Evolutionary conservation across 257 asterid genomes (phyloP), one percentile per base, ranked within the genome.

Genomic region (Forsythia suspensa): DNA sequence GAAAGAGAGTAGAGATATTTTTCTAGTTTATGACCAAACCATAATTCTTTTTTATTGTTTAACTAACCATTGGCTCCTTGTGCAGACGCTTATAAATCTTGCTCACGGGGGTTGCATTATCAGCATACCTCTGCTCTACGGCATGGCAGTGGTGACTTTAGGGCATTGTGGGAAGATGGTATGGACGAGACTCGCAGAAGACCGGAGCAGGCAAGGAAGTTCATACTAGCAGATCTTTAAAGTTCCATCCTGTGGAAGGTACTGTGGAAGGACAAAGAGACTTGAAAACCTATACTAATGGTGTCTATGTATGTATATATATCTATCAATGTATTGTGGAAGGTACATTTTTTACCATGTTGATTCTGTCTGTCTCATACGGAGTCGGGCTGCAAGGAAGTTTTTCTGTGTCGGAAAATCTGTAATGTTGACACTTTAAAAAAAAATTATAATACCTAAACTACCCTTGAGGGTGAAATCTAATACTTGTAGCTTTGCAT

Each of bases 31-130:
- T 37, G 21, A 21, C n/a, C 4, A 38, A 63, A 29, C 59, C 42
- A 48, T 70, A 51, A 68, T 29, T 70, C 13, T 21, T 46, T 36
- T 38, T 3, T 39, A 5, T 36, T 67, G 2, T 77, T 68, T 75
- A 79, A 55, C 71, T 75, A 59, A 80, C 80, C 36, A 69, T 76
- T 70, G 55, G 18, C 72, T 86, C 20, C 72, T 75, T 81, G 48
- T 34, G 70, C 91, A 95, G 99, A 95, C 98, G 20, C 77, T 95
- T 82, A 80, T 84, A 76, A 91, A 95, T 86, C 97, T 95, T 80
- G 86, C 90, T 37, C 84, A 89, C 44, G 97, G 97, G 46, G 99
- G 99, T 80, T 95, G 99, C 79, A 82, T 90, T 34, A 67, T 93
- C 51, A 90, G 96, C 76, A 92, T 95, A 83, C 98, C 99, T 61